A percentile compares a stretch with the other conserved stretches of the same genome.
These are phyloP conservation scores for Arthrobotrys entomopaga DNA, from an alignment of 2,329 filamentous ascomycete species.

Conservation along the genomic window DNA sequence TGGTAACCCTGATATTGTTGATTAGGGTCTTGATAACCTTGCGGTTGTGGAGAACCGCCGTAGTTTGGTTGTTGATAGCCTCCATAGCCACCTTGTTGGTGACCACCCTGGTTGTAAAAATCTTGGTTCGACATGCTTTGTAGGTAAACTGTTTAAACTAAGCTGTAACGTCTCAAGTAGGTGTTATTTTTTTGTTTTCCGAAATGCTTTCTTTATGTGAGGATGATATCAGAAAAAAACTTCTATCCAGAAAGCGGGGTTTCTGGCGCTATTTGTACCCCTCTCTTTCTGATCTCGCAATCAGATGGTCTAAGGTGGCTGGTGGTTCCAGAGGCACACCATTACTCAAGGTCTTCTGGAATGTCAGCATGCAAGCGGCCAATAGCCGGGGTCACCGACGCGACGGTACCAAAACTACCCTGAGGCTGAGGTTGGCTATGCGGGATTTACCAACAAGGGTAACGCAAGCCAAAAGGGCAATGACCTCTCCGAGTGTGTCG, in stretches of 20 bases:
- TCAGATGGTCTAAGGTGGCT: constrained; percentile 19
- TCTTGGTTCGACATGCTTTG: constrained; percentile 44
- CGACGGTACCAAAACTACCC: constrained; percentile 20
- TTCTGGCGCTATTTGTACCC: constrained; percentile 52
- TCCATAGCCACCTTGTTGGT: constrained; percentile 18
- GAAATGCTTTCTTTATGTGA: constrained; percentile 22
- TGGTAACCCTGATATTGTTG: constrained; percentile 29
- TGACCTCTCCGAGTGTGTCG: constrained; percentile 41
- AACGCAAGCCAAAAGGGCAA: constrained; percentile 54
- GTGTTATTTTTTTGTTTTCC: constrained; percentile 1
- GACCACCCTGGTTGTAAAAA: constrained; percentile 27
- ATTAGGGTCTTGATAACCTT: constrained; percentile 6
- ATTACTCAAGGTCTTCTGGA: constrained; percentile 40
- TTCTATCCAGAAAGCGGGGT: constrained; percentile 45
- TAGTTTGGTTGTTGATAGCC: constrained; percentile 11
- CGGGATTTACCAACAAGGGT: constrained; percentile 53
- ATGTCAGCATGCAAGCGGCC: constrained; percentile 52
- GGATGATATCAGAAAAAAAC: constrained; percentile 32
- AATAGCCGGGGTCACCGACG: constrained; percentile 53
- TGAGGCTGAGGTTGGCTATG: constrained; percentile 55
- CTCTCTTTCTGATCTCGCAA: constrained; percentile 46
- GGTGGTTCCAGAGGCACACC: neutral
- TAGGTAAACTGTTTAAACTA: constrained; percentile 26
- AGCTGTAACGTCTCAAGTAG: constrained; percentile 19
- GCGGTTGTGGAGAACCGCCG: constrained; percentile 29